Conservation (phyloP, 1,284 basidiomycete species). For the Xerocomus minutiporus region DNA sequence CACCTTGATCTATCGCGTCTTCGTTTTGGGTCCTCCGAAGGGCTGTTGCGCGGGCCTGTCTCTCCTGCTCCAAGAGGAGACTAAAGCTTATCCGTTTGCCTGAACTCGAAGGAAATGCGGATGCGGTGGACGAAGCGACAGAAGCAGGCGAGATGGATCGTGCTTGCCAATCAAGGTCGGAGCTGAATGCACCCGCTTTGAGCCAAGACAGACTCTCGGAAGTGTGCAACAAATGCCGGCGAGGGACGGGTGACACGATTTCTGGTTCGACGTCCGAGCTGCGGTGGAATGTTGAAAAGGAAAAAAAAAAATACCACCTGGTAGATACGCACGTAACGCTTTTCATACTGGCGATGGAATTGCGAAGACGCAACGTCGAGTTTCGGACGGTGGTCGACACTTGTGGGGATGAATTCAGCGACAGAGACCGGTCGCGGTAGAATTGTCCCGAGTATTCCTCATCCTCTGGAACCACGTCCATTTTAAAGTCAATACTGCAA, state of each 20-base stretch:
- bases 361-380: conserved; percentile 16
- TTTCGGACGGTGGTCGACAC: conserved; percentile 3
- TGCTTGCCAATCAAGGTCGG: conserved; percentile 25
- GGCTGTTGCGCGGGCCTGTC: conserved; percentile 19
- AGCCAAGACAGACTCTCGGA: conserved; percentile 51
- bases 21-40: conserved; percentile 11
- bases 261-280: conserved; percentile 29
- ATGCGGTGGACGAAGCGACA: conserved; percentile 41
- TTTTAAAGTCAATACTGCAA: conserved; percentile 2
- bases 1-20: conserved; percentile 37
- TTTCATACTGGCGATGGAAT: conserved; percentile 14
- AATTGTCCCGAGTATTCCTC: conserved; percentile 6
- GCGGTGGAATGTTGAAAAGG: background rate
- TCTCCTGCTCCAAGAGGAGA: conserved; percentile 35
- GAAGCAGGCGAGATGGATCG: conserved; percentile 41
- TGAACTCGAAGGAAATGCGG: conserved; percentile 19
- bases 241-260: conserved; percentile 55
- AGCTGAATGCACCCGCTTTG: conserved; percentile 23
- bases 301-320: background rate
- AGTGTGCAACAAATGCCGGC: conserved; percentile 50
- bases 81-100: conserved; percentile 33
- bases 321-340: conserved; percentile 13
- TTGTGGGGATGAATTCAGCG: conserved; percentile 14
- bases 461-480: conserved; percentile 18
- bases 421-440: conserved; percentile 13